phyloP scores from a whole-genome alignment of 23 red algal species.

The Gracilaria domingensis region DNA sequence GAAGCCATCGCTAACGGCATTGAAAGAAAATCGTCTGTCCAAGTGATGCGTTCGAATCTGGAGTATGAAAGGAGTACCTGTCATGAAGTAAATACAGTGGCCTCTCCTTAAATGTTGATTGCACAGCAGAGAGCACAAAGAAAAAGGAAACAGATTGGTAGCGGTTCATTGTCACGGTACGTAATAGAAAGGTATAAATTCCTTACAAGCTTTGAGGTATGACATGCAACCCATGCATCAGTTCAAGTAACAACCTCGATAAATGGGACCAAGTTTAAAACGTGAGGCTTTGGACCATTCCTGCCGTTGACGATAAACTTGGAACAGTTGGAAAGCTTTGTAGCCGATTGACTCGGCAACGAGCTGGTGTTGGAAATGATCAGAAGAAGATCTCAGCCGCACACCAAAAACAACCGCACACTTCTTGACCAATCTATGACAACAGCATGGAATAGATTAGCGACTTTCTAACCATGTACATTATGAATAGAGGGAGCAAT shows the following conservation, averaged over 20 bases:
- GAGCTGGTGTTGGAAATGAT: slow-evolving; percentile 27
- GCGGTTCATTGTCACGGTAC: not conserved
- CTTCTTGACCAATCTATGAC: not conserved
- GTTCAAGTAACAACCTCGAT: slow-evolving; percentile 1
- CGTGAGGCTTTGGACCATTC: not conserved
- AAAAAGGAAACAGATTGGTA: slow-evolving; percentile 4
- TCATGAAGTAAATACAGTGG: slow-evolving; percentile 50
- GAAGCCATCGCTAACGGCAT: not conserved
- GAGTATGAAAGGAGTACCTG: slow-evolving; percentile 27
- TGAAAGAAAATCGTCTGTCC: slow-evolving; percentile 20
- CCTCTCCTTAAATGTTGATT: slow-evolving; percentile 41
- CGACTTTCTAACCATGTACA: slow-evolving; percentile 28
- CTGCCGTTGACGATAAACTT: slow-evolving; percentile 25
- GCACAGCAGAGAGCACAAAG: not conserved
- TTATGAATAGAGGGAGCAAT: slow-evolving; percentile 19
- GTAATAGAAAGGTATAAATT: not conserved
- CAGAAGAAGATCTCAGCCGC: slow-evolving; percentile 16
- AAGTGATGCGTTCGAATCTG: slow-evolving; percentile 57
- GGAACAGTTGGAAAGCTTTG: slow-evolving; percentile 4
- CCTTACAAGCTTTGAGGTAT: slow-evolving; percentile 60
- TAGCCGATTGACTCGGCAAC: slow-evolving; percentile 34
- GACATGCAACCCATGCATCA: slow-evolving; percentile 30
- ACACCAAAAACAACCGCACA: slow-evolving; percentile 41
- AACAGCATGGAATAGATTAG: not conserved
- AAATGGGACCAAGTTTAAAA: slow-evolving; percentile 5